Evolutionary conservation across 1,284 basidiomycete genomes (phyloP), one percentile per base, ranked within the genome.

Genomic region (Sporisorium graminicola): DNA sequence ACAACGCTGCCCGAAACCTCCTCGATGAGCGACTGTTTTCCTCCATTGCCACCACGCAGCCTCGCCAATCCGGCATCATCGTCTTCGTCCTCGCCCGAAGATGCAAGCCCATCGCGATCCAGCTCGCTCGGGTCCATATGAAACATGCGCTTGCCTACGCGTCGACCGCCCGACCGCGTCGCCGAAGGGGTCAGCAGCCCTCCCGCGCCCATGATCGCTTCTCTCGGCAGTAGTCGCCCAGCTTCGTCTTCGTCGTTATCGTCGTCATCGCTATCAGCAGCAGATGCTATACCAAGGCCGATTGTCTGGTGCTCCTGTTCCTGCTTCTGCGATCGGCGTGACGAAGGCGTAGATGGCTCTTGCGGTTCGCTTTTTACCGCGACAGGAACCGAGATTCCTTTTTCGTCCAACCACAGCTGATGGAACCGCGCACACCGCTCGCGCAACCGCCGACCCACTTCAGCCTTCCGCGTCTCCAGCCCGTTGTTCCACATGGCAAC

Each of bases 191-290:
- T 76, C 22, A 67, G 42, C 5, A 76, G 40, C 0, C 74, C 74
- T 4, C 75, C 75, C 20, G 64, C 65, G 12, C 74, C 74, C 65
- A 65, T 65, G 22, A 89, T 94, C 79, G 93, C 94, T 65, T 91
- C 92, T 20, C 89, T 97, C 63, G 92, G 92, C 67, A 92, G 93
- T 35, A 9, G 5, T 31, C 31, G 6, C 6, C 31, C 31, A 31
- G 31, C 40, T 26, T 24, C n/a, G 44, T 91, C 86, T 94, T 95
- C 87, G 90, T 95, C 74, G 89, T 97, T 44, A 90, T 94, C 40
- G 91, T 94, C 29, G 89, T 91, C 82, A 94, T 98, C 88, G 86
- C 94, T 78, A 90, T 98, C 82, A 95, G 35, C 24, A 26, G 49
- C 29, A 37, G 58, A 26, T 7, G 53, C 65, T 12, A 69, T 60